Conservation (phyloP, 495 filamentous ascomycete genomes). For the Pyronema domesticum region DNA sequence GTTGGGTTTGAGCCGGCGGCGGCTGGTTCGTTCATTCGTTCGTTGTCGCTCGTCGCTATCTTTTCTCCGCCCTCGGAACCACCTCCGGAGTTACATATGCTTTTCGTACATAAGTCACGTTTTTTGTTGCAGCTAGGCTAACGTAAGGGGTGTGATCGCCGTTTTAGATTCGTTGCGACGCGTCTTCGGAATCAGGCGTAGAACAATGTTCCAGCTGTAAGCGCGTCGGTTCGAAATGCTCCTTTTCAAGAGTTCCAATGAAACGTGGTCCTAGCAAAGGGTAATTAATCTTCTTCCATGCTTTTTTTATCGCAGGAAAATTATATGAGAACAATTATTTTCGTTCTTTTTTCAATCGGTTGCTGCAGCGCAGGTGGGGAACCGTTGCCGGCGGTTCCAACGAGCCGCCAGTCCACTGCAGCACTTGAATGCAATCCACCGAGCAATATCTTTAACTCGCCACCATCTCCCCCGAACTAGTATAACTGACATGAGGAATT, state of each 20-base stretch:
- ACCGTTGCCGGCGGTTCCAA: too few relatives aligned
- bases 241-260: constrained; percentile 84
- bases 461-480: constrained; percentile 15
- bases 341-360: too few relatives aligned
- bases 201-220: constrained; percentile 76
- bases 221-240: constrained; percentile 56
- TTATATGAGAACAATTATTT: not conserved
- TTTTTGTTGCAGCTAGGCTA: not conserved
- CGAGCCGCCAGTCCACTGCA: too few relatives aligned
- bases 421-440: too few relatives aligned
- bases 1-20: not conserved
- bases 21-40: not conserved
- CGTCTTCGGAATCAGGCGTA: constrained; percentile 56
- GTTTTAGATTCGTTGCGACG: constrained; percentile 70
- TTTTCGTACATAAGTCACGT: not conserved
- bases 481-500: not conserved
- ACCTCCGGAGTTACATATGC: too few relatives aligned
- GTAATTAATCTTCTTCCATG: constrained; percentile 29
- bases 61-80: too few relatives aligned
- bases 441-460: too few relatives aligned
- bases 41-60: constrained; percentile 5
- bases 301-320: not conserved
- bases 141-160: not conserved
- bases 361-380: too few relatives aligned
- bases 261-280: constrained; percentile 94